Conservation (phyloP, 2,329 filamentous ascomycete genomes). For the Magnaporthales sp. region DNA sequence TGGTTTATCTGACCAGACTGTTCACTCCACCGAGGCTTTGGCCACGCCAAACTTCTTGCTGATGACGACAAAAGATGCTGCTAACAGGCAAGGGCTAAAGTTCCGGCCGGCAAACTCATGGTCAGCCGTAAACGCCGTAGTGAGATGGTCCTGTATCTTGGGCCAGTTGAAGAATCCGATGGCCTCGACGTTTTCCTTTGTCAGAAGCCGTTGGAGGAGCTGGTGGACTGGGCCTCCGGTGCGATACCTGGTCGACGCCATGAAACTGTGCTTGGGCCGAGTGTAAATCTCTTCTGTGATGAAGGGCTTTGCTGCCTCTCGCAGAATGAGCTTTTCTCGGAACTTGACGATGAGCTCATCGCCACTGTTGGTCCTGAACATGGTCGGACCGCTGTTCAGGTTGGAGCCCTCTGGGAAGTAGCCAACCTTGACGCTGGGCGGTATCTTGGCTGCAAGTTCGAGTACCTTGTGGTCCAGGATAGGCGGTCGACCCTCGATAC, state of each 20-base stretch:
- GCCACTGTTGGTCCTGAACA: not conserved
- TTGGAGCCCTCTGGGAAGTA: conserved; percentile 8
- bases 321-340: conserved; percentile 41
- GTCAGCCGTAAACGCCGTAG: conserved; percentile 11
- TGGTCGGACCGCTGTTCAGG: not conserved
- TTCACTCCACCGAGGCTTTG: not conserved
- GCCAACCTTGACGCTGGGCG: conserved; percentile 19
- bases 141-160: conserved; percentile 22
- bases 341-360: conserved; percentile 15
- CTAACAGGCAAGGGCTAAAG: conserved; percentile 27
- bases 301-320: conserved; percentile 39
- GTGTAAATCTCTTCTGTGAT: conserved; percentile 42
- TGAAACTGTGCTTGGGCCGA: conserved; percentile 37
- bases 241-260: conserved; percentile 33
- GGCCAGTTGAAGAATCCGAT: conserved; percentile 32
- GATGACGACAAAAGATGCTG: conserved; percentile 34
- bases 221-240: conserved; percentile 32
- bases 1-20: too few relatives aligned
- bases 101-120: not conserved
- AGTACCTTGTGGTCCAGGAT: conserved; percentile 25
- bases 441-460: conserved; percentile 21
- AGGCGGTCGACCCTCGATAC: conserved; percentile 24
- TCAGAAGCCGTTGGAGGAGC: conserved; percentile 21
- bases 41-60: conserved; percentile 29
- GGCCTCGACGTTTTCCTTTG: conserved; percentile 23